phyloP scores from a whole-genome alignment of 1,139 yeast species.

The Scheffersomyces lignicola region DNA sequence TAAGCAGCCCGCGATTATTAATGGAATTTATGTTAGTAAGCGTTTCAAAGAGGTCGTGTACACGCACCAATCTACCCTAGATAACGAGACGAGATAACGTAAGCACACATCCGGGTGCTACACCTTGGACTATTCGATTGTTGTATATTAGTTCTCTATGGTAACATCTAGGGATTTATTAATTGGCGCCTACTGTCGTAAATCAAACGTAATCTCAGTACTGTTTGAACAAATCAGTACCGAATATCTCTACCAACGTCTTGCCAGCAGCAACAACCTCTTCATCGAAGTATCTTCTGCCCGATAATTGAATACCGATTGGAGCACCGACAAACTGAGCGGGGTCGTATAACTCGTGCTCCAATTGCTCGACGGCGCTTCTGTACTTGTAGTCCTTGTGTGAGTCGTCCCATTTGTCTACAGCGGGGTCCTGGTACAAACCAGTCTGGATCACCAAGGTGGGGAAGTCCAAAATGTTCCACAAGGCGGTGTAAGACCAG shows the following conservation, averaged over 20 bases:
- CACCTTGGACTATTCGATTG: too few relatives aligned
- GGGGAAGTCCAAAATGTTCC: conserved; percentile 65
- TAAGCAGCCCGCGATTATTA: too few relatives aligned
- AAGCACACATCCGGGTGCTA: too few relatives aligned
- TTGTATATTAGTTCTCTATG: too few relatives aligned
- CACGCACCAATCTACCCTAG: too few relatives aligned
- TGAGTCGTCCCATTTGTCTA: conserved; percentile 41
- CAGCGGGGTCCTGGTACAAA: conserved; percentile 51
- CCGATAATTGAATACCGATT: conserved; percentile 40
- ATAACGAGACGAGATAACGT: too few relatives aligned
- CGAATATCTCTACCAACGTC: conserved; percentile 28
- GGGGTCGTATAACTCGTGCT: conserved; percentile 32
- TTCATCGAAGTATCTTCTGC: conserved; percentile 41
- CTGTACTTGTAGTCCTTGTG: conserved; percentile 31
- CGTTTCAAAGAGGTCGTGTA: too few relatives aligned
- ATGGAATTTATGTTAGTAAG: too few relatives aligned
- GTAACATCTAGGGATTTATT: too few relatives aligned
- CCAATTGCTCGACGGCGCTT: conserved; percentile 47
- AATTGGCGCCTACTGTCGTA: too few relatives aligned
- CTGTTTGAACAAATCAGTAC: conserved; percentile 20
- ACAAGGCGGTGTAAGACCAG: conserved; percentile 77
- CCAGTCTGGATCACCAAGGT: conserved; percentile 64
- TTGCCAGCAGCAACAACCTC: conserved; percentile 44
- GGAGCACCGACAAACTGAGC: conserved; percentile 40
- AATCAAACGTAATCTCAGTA: too few relatives aligned